Evolutionary conservation across 1,139 yeast species (phyloP).

Genomic region (Yarrowia galli): DNA sequence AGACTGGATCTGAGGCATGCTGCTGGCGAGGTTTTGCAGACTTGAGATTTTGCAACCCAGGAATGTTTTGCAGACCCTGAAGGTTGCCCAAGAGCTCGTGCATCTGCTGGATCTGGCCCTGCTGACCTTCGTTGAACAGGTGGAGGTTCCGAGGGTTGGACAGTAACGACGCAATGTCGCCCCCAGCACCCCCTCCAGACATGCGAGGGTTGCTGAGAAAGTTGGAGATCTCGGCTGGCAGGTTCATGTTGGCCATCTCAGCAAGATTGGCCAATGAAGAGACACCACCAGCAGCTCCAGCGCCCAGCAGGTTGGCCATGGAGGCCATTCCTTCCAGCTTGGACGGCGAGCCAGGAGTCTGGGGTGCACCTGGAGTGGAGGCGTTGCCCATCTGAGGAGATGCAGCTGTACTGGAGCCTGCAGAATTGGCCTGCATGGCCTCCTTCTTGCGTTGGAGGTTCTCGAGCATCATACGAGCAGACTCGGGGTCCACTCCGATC

Average conservation of each 20-base stretch:
- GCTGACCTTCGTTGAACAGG: constrained; percentile 31
- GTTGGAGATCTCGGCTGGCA: constrained; percentile 20
- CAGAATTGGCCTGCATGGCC: constrained; percentile 3
- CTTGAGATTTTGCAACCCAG: constrained; percentile 21
- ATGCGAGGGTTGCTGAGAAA: constrained; percentile 30
- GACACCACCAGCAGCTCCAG: constrained; percentile 26
- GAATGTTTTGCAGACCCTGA: constrained; percentile 28
- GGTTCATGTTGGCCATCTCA: constrained; percentile 25
- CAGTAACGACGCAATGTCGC: constrained; percentile 24
- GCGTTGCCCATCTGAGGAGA: constrained; percentile 30
- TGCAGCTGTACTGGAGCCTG: constrained; percentile 11
- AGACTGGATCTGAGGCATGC: constrained; percentile 35
- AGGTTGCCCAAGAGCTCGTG: constrained; percentile 33
- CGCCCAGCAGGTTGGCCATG: constrained; percentile 23
- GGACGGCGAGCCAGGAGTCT: constrained; percentile 29
- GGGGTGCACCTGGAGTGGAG: background rate
- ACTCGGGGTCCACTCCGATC: constrained; percentile 38
- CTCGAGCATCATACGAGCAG: constrained; percentile 37
- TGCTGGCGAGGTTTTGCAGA: constrained; percentile 31
- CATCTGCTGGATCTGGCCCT: constrained; percentile 33
- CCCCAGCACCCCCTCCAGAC: constrained; percentile 24
- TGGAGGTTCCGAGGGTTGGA: constrained; percentile 34
- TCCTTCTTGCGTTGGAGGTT: constrained; percentile 35
- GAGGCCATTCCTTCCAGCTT: constrained; percentile 32
- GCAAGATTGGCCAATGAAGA: constrained; percentile 27